Conservation (phyloP, 495 filamentous ascomycete genomes). For the Peziza echinospora region DNA sequence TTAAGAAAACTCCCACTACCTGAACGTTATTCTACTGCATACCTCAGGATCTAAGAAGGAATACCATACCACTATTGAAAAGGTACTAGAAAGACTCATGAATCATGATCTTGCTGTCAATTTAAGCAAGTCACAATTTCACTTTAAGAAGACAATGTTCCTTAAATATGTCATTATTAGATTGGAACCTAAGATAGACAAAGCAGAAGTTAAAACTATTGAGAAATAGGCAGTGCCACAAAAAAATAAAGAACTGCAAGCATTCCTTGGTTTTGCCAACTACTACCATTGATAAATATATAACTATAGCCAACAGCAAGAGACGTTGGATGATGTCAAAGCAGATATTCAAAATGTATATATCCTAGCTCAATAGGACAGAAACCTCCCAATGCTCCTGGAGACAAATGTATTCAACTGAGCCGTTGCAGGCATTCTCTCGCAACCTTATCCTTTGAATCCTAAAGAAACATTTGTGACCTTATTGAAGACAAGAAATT, state of each 20-base stretch:
- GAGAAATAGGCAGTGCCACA: slow-evolving; percentile 1
- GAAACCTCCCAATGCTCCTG: background rate
- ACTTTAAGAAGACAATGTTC: slow-evolving; percentile 1
- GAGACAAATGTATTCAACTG: background rate
- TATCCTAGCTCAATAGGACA: background rate
- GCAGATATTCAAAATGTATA: background rate
- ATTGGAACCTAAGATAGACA: slow-evolving; percentile 1
- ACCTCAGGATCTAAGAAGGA: slow-evolving; percentile 4
- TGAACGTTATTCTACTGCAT: slow-evolving; percentile 23
- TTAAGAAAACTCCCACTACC: slow-evolving; percentile 17
- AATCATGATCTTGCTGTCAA: slow-evolving; percentile 1
- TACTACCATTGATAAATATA: slow-evolving; percentile 7
- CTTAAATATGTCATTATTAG: slow-evolving; percentile 2
- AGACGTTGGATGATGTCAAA: background rate
- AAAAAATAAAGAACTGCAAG: slow-evolving; percentile 10
- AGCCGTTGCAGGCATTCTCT: background rate
- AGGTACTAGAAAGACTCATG: slow-evolving; percentile 5
- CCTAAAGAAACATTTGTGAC: no score
- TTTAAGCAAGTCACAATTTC: slow-evolving; percentile 5
- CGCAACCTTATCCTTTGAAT: background rate
- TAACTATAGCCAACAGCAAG: background rate
- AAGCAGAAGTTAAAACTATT: slow-evolving; percentile 1
- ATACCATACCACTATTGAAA: slow-evolving; percentile 8
- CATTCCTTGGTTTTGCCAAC: slow-evolving; percentile 12
- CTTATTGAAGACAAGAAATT: background rate